phyloP scores from a whole-genome alignment of 768 basidiomycete species.

The Boletus reticuloceps region DNA sequence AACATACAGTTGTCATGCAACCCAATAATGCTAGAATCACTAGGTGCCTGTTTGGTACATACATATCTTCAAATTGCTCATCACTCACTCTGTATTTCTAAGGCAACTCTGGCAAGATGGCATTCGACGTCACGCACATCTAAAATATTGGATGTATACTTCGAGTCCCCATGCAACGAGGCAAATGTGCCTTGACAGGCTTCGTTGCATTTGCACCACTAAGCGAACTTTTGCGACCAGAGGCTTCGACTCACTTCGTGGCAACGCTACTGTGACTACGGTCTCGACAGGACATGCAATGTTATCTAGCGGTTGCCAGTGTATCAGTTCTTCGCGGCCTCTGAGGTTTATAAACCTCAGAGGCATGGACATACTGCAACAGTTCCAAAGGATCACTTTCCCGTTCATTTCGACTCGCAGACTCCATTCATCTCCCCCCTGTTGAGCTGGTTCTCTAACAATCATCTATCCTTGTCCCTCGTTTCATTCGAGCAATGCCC shows the following conservation, averaged over 20 bases:
- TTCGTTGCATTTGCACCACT: background rate
- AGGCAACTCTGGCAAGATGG: background rate
- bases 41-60: no score
- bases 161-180: background rate
- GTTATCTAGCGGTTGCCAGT: background rate
- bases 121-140: background rate
- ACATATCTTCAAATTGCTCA: no score
- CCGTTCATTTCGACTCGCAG: background rate
- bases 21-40: no score
- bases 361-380: background rate
- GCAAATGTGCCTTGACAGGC: background rate
- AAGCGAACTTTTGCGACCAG: background rate
- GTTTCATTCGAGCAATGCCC: background rate
- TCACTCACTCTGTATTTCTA: background rate
- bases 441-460: constrained; percentile 8
- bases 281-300: background rate
- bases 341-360: constrained; percentile 4
- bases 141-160: background rate
- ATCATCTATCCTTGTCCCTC: background rate
- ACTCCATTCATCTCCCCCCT: background rate
- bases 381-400: no score
- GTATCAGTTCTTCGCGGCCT: background rate
- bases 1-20: no score
- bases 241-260: background rate
- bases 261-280: background rate